These are phyloP conservation scores for Penicillium expansum DNA, from an alignment of 2,329 filamentous ascomycete genomes.

Conservation along the genomic window DNA sequence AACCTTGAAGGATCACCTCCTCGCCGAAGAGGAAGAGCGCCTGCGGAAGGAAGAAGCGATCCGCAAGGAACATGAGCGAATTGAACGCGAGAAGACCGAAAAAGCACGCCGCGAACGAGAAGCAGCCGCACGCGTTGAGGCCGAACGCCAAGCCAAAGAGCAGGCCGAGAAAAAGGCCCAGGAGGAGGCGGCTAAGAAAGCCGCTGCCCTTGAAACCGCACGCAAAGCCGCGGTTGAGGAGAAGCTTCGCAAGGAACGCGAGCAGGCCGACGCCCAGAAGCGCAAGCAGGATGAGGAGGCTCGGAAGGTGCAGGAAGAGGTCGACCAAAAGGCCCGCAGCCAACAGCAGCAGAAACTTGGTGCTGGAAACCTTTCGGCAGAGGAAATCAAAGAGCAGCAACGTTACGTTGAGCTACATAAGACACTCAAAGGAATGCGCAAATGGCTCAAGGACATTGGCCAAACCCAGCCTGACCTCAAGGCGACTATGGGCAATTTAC, in stretches of 20 bases:
- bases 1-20: slow-evolving; percentile 50
- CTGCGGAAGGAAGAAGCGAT: slow-evolving; percentile 37
- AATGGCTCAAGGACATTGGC: slow-evolving; percentile 54
- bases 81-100: slow-evolving; percentile 35
- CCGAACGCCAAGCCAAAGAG: slow-evolving; percentile 46
- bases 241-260: slow-evolving; percentile 33
- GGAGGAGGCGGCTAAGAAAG: slow-evolving; percentile 33
- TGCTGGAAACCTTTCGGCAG: slow-evolving; percentile 27
- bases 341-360: slow-evolving; percentile 32
- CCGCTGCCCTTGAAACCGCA: slow-evolving; percentile 34
- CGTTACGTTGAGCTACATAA: slow-evolving; percentile 61
- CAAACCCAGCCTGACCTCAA: slow-evolving; percentile 60
- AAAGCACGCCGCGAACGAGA: slow-evolving; percentile 34
- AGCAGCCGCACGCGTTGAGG: slow-evolving; percentile 39
- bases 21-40: slow-evolving; percentile 40
- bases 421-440: slow-evolving; percentile 61
- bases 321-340: slow-evolving; percentile 29
- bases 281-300: slow-evolving; percentile 33
- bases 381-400: slow-evolving; percentile 45
- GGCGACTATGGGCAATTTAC: slow-evolving; percentile 66
- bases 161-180: slow-evolving; percentile 33
- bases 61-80: slow-evolving; percentile 34
- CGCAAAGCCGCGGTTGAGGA: slow-evolving; percentile 41
- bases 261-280: slow-evolving; percentile 32
- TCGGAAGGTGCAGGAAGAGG: slow-evolving; percentile 30